Evolutionary conservation across 331 rosid genomes (phyloP).

Genomic region (Malus hybrid): DNA sequence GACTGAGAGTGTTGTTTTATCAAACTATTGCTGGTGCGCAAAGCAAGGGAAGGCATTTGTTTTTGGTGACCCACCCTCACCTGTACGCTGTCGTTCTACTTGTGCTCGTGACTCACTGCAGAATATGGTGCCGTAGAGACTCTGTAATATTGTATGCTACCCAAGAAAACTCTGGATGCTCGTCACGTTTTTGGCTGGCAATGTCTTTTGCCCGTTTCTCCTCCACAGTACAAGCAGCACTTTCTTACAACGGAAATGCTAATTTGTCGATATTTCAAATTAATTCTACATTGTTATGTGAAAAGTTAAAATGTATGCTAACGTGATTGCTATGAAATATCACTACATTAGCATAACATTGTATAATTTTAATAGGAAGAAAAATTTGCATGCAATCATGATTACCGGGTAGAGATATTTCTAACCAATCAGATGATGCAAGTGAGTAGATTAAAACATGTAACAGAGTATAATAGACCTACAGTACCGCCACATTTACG

Average conservation of each 20-base stretch:
- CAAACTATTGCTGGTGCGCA: neutral
- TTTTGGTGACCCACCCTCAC: constrained; percentile 1
- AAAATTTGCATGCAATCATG: neutral
- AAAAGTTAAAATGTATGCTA: too few species aligned
- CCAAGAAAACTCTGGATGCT: neutral
- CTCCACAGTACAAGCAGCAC: neutral
- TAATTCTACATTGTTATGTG: neutral
- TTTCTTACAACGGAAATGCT: too few species aligned
- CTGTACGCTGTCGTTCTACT: neutral
- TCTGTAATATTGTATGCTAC: neutral
- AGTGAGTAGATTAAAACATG: too few species aligned
- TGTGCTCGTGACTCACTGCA: constrained; percentile 5
- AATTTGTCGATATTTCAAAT: too few species aligned
- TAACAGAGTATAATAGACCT: too few species aligned
- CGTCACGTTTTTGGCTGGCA: neutral
- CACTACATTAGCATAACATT: rapidly evolving
- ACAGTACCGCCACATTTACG: neutral
- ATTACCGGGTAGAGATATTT: too few species aligned
- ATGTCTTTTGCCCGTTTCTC: neutral
- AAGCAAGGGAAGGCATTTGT: neutral
- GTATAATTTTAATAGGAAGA: too few species aligned
- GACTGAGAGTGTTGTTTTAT: neutral
- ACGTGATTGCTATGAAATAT: neutral
- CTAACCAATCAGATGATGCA: neutral
- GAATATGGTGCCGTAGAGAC: neutral